Evolutionary conservation across 2,329 filamentous ascomycete genomes (phyloP), one percentile per base, ranked within the genome.

Genomic region (Ilyonectria mors-panacis): DNA sequence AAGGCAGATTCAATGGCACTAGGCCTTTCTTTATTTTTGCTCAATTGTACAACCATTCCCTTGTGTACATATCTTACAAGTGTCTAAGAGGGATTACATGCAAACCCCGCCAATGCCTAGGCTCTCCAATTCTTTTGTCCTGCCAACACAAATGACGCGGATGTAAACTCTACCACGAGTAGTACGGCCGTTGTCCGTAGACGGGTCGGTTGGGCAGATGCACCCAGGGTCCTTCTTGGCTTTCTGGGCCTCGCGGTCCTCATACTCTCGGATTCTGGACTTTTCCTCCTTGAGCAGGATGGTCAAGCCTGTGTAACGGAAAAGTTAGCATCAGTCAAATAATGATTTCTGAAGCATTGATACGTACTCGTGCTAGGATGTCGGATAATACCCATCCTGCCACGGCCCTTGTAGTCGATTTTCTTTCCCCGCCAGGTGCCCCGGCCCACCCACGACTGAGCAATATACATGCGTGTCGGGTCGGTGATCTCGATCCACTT

Each of bases 281-380:
- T 92, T 93, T 81, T 98, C 95, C 79, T 99, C 96, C 84, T 98
- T 99, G 78, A 99, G 84, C 15, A 97, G 80, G 39, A 99, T 83
- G 0, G 91, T 90, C 67, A 98, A 88, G 71, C 87, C 93, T 94
- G 42, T 44, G 48, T n/a, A 42, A 9, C 30, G 28, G 1, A 37
- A 48, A 15, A 33, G 70, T 80, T 58, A 78, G 73, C 45, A 51
- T 35, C 15, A 42, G 17, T 47, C 13, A 15, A 23, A 19, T 30
- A 23, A 10, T 7, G 19, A 39, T 42, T 28, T 47, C 28, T 28
- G 9, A 33, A n/a, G 19, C 47, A 17, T 48, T 21, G 21, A 44
- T 58, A 90, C 91, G 84, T 83, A 94, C 93, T 90, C 33, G 95
- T 94, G 72, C 90, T 88, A 1, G 94, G 94, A 71, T 91, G 91